Evolutionary conservation across 495 filamentous ascomycete genomes (phyloP).

Genomic region (Penicillium mononematosum): DNA sequence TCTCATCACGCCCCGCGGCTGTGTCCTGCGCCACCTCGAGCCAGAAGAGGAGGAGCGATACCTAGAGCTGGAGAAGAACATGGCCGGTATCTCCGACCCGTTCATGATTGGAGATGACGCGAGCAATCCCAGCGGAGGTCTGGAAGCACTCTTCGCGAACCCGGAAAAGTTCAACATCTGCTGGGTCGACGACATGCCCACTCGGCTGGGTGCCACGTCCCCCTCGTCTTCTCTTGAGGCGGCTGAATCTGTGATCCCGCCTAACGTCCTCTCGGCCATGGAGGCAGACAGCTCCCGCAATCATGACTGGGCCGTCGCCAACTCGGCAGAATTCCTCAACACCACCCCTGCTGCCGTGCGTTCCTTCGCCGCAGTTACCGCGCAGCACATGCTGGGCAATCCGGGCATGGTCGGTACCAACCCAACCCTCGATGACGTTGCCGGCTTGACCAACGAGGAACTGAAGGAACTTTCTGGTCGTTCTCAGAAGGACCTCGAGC

Average conservation of each 20-base stretch:
- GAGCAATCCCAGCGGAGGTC: constrained; percentile 42
- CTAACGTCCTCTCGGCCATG: constrained; percentile 46
- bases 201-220: constrained; percentile 27
- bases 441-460: constrained; percentile 45
- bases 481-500: constrained; percentile 45
- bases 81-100: constrained; percentile 37
- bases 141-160: constrained; percentile 44
- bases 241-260: constrained; percentile 31
- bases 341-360: constrained; percentile 45
- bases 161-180: constrained; percentile 46
- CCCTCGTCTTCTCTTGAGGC: constrained; percentile 24
- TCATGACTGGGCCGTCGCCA: constrained; percentile 46
- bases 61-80: constrained; percentile 65
- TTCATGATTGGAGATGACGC: constrained; percentile 39
- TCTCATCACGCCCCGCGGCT: constrained; percentile 76
- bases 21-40: constrained; percentile 72
- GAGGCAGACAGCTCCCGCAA: constrained; percentile 45
- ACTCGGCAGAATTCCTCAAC: constrained; percentile 44
- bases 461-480: constrained; percentile 36
- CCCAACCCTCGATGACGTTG: constrained; percentile 42
- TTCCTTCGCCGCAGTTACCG: constrained; percentile 42
- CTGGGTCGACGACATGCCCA: constrained; percentile 39
- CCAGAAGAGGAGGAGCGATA: constrained; percentile 75
- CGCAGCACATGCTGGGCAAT: constrained; percentile 45
- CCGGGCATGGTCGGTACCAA: constrained; percentile 32